These are phyloP conservation scores for Pedinophyceae sp. DNA, from an alignment of 139 green algal species.

Conservation along the genomic window DNA sequence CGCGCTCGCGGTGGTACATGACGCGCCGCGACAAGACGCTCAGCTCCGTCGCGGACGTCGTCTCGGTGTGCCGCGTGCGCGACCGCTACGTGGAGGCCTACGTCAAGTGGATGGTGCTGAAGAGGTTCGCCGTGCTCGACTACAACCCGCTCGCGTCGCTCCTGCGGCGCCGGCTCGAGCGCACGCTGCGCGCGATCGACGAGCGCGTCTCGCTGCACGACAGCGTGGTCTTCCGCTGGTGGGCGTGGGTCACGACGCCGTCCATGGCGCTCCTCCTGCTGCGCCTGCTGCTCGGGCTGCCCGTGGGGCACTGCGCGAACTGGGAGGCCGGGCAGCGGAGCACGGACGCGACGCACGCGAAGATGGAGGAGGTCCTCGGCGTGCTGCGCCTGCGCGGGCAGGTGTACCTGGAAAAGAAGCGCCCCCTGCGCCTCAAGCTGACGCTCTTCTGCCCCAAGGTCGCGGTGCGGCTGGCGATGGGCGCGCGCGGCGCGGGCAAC, in stretches of 20 bases:
- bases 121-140: no score
- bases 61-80: no score
- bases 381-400: not conserved
- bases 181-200: not conserved
- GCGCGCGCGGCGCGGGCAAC: no score
- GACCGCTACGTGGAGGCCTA: not conserved
- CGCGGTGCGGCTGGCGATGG: no score
- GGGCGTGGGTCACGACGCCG: not conserved
- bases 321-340: no score
- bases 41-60: not conserved
- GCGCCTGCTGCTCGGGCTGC: no score
- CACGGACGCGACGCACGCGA: no score
- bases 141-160: not conserved
- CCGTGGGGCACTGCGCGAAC: no score
- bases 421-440: not conserved
- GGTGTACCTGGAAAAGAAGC: not conserved
- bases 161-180: not conserved
- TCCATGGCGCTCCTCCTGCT: no score
- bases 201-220: not conserved
- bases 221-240: not conserved
- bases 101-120: no score
- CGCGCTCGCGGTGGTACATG: no score
- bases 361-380: not conserved
- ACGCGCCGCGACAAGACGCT: not conserved
- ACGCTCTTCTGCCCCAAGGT: not conserved